Evolutionary conservation across 805 yeast species (phyloP).

Genomic region (Saturnispora dispora): DNA sequence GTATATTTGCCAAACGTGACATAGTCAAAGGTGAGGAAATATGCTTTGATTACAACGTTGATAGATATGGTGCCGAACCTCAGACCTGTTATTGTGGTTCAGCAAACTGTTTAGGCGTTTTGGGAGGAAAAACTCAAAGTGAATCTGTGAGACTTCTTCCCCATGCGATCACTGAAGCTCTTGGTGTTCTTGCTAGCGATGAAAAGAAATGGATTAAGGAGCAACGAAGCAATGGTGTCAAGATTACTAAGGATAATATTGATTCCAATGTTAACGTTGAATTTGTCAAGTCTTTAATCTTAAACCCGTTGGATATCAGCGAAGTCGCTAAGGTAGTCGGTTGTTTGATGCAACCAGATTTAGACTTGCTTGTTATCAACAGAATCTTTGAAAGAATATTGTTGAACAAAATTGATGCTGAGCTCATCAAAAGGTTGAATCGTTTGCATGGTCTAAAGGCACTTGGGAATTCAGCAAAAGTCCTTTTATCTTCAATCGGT

Average conservation of each 20-base stretch:
- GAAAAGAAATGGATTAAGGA: constrained; percentile 66
- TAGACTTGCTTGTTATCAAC: constrained; percentile 53
- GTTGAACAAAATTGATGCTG: constrained; percentile 31
- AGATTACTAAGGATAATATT: constrained; percentile 41
- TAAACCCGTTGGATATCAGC: constrained; percentile 39
- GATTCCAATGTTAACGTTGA: constrained; percentile 54
- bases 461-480: constrained; percentile 50
- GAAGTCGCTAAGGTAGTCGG: constrained; percentile 77
- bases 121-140: constrained; percentile 97
- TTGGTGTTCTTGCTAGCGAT: constrained; percentile 60
- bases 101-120: constrained; percentile 79
- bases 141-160: constrained; percentile 82
- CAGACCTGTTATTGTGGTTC: constrained; percentile 95
- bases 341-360: constrained; percentile 61
- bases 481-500: constrained; percentile 14
- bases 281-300: constrained; percentile 51
- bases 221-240: constrained; percentile 40
- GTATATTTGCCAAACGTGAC: constrained; percentile 76
- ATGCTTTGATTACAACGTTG: constrained; percentile 89
- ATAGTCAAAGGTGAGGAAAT: constrained; percentile 78
- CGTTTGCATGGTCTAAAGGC: constrained; percentile 84
- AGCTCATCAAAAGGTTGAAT: constrained; percentile 50
- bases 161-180: constrained; percentile 72
- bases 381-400: constrained; percentile 63
- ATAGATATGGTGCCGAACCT: constrained; percentile 88